Conservation (phyloP, 768 basidiomycete species). For the Xanthoconium stramineum region DNA sequence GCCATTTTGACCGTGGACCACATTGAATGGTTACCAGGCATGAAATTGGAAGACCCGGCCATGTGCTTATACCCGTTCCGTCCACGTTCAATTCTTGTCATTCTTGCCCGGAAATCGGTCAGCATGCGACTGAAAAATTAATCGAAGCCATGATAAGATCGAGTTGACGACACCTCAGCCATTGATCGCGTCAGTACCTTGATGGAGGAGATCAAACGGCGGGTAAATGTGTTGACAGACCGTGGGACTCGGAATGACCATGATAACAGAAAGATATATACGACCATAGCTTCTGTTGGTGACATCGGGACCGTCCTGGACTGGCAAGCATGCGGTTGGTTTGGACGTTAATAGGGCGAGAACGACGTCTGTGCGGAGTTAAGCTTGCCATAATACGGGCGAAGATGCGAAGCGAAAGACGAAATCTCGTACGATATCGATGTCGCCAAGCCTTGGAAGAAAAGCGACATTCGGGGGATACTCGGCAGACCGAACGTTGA, state of each 20-base stretch:
- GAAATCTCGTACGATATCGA: slow-evolving; percentile 4
- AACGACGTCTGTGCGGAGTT: slow-evolving; percentile 9
- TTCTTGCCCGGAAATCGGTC: background rate
- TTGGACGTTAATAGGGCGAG: background rate
- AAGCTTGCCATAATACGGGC: background rate
- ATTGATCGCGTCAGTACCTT: background rate
- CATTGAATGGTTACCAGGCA: background rate
- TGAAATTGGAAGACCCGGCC: background rate
- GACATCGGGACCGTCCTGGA: no score
- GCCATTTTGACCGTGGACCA: background rate
- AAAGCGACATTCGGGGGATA: background rate
- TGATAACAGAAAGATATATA: no score
- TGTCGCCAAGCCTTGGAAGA: background rate
- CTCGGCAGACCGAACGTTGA: no score
- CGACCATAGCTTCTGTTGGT: no score
- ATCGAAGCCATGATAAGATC: background rate
- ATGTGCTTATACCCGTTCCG: background rate
- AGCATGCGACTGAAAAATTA: no score
- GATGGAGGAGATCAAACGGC: no score
- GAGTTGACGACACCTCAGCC: background rate
- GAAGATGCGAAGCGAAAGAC: background rate
- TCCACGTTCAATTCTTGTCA: background rate
- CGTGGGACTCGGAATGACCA: no score
- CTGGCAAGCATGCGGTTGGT: no score
- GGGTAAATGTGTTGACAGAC: no score